Base-by-base conservation (phyloP, 306 rosid species). In the Fragaria vesca region DNA sequence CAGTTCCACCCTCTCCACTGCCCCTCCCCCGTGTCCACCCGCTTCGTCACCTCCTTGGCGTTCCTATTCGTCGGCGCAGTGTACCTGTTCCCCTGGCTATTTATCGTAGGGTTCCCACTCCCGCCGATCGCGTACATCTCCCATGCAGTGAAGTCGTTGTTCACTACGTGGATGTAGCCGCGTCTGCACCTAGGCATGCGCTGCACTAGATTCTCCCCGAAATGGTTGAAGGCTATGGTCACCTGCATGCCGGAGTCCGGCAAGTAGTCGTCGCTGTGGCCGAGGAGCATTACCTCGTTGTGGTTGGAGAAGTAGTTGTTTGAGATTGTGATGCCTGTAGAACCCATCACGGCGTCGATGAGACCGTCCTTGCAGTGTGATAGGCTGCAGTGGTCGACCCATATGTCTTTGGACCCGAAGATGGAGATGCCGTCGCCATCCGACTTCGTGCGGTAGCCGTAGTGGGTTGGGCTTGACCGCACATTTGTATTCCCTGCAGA, bases 81-180 rank as follows among this genome's bases (percentile, higher is more conserved):
- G 77, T 86, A 91, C 8, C 91, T 86, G 61, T 89, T 93, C 17
- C 97, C 98, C 52, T 94, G 96, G 86, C 98, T 94, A 47, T 89
- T 89, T 17, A 94, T 90, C 1, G 97, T 92, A 2, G 98, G 98
- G 51, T 69, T 70, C 0, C 86, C 98, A 21, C 97, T 90, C 0
- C 98, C 98, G 0, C 98, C 98, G 38, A 94, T 90, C 0, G 98
- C 98, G 38, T 94, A 94, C 97, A 94, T 94, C 72, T 94, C 90
- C 98, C 98, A 94, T 4, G 79, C 79, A 4, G 96, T 94, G 78
- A 79, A 94, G 48, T 92, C 98, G 8, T 94, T 94, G 82, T 92
- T 92, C 4, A 94, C 98, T 4, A 94, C 92, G 48, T 94, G 98
- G 42, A 94, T 86, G 76, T 94, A 94, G 0, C 98, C 98, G 0